A percentile compares a stretch with the other conserved stretches of the same genome.
These are phyloP conservation scores for Fusarium longipes DNA, from an alignment of 2,329 filamentous ascomycete species.

Conservation along the genomic window DNA sequence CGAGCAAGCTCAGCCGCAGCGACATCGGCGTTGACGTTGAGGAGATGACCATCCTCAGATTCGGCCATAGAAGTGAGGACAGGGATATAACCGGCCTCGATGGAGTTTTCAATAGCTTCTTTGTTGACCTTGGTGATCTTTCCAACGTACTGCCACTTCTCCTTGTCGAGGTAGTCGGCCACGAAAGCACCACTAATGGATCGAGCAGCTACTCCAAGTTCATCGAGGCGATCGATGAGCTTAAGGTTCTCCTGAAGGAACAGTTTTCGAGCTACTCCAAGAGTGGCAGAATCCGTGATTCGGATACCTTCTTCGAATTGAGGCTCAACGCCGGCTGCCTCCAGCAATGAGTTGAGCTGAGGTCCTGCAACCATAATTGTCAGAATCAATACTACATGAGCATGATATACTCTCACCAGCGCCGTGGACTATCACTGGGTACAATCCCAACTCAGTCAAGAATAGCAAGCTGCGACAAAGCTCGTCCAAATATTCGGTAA, in stretches of 20 bases:
- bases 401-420: constrained; percentile 71
- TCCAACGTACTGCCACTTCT: constrained; percentile 94
- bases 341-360: constrained; percentile 90
- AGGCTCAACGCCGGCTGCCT: constrained; percentile 92
- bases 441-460: constrained; percentile 93
- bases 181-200: constrained; percentile 92
- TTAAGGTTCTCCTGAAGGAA: constrained; percentile 88
- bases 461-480: constrained; percentile 90
- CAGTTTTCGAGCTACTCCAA: constrained; percentile 88
- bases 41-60: constrained; percentile 86
- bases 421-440: constrained; percentile 95
- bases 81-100: constrained; percentile 89
- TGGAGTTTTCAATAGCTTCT: constrained; percentile 88
- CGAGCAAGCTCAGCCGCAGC: constrained; percentile 93
- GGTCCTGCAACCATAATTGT: background rate
- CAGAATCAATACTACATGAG: background rate
- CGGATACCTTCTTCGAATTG: constrained; percentile 97
- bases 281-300: constrained; percentile 93
- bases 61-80: constrained; percentile 97
- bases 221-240: constrained; percentile 87
- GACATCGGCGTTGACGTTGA: constrained; percentile 98
- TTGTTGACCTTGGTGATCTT: constrained; percentile 96
- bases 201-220: constrained; percentile 87
- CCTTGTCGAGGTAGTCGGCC: constrained; percentile 94
- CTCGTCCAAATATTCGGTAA: constrained; percentile 93